Base-by-base conservation (phyloP, 345 rosid genomes). In the Gossypium stocksii region DNA sequence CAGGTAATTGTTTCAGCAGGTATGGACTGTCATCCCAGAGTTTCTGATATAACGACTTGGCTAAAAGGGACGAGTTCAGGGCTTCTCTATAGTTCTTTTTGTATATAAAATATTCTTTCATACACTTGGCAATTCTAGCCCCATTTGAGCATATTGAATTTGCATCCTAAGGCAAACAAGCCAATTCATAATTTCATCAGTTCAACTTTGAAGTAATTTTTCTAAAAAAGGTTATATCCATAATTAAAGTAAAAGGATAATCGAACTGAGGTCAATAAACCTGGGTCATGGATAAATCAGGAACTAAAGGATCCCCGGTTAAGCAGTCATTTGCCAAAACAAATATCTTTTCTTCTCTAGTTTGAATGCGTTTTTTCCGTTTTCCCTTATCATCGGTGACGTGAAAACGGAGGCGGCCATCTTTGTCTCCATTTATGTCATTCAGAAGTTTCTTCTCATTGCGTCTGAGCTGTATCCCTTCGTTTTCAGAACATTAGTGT, bases 391-490 rank as follows among this genome's bases (percentile, higher is more conserved):
- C 94, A 76, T 84, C 94, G 66, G 73, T 85, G 76, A 95, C 77
- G 78, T 95, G 99, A 85, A 95, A 95, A 48, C 94, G 87, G 56
- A 95, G 96, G 66, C 97, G 82, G 62, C 88, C 86, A 84, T 85
- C 89, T 82, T 87, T 93, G 74, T 95, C 97, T n/a, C 80, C 76
- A 65, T 95, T 93, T 78, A 95, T 83, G 75, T 93, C 96, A 81
- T 95, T 95, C 67, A 95, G 83, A 80, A 89, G 84, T 86, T 91
- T 95, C 90, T 95, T 95, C 85, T 95, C 99, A 76, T 87, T 93
- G 79, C 98, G 97, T 66, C 99, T 83, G 70, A 95, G 96, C 81
- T 93, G 99, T 90, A 95, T 95, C 99, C 99, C 99, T 94, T 83
- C 82, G 79, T 80, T 83, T 77, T 66, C 77, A 80, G 66, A 29